phyloP scores from a whole-genome alignment of 176 grass and related monocot species.

The Carex myosuroides region DNA sequence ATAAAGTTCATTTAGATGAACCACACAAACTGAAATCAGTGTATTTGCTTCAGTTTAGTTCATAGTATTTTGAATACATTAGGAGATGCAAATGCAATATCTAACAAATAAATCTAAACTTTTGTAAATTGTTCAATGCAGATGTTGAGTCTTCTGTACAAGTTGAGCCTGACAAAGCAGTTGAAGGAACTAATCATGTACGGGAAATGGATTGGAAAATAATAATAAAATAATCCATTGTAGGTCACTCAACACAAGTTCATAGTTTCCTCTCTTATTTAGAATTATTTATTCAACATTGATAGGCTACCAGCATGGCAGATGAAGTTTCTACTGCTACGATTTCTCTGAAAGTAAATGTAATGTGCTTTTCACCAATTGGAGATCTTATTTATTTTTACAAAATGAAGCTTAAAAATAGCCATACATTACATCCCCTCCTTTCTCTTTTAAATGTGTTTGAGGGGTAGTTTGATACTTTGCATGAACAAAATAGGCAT shows the following conservation, averaged over 20 bases:
- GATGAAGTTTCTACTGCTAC: constrained; percentile 38
- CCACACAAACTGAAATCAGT: not conserved
- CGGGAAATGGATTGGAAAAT: not conserved
- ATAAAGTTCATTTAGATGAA: not conserved
- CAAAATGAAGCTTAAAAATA: not conserved
- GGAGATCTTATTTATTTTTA: not conserved
- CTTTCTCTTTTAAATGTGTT: not conserved
- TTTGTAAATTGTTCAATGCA: not conserved
- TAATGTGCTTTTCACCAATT: constrained; percentile 28
- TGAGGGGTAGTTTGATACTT: not conserved
- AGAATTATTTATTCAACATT: not conserved
- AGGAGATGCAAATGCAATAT: not conserved
- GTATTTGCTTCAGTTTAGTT: not conserved
- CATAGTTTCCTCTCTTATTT: not conserved
- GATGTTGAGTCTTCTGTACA: constrained; percentile 4
- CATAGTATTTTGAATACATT: not conserved
- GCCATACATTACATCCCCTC: not conserved
- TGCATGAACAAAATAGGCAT: not conserved
- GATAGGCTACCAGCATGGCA: constrained; percentile 19
- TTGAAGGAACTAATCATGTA: constrained; percentile 19
- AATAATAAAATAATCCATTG: not conserved
- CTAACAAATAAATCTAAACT: not conserved
- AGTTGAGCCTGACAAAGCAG: not conserved
- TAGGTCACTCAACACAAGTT: not conserved
- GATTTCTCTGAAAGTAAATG: constrained; percentile 52